These are phyloP conservation scores for Pelomyxa schiedti DNA, from an alignment of 78 protist species.

Conservation along the genomic window DNA sequence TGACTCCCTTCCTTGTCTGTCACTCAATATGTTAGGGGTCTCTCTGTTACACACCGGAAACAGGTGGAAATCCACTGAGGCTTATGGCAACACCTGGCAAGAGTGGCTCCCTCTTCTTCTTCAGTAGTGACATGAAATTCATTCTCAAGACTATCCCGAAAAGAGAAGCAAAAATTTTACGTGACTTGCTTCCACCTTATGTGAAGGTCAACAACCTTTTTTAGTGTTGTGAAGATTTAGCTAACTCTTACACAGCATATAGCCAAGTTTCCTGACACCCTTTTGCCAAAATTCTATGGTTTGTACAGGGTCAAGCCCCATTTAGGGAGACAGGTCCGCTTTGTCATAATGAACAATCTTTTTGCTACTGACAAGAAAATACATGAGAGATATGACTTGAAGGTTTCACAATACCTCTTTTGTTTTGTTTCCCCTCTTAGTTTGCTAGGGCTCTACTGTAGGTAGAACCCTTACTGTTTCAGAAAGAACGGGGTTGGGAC, in stretches of 20 bases:
- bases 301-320: conserved; percentile 49
- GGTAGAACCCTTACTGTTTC: conserved; percentile 25
- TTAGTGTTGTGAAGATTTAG: too few relatives aligned
- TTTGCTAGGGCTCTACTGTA: conserved; percentile 36
- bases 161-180: conserved; percentile 61
- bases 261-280: conserved; percentile 57
- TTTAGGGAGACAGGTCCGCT: conserved; percentile 51
- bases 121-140: conserved; percentile 53
- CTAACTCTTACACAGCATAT: conserved; percentile 29
- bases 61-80: conserved; percentile 6
- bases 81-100: conserved; percentile 80
- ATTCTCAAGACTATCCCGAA: conserved; percentile 82
- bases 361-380: conserved; percentile 52
- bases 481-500: conserved; percentile 18
- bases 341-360: conserved; percentile 81
- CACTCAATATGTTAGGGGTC: conserved; percentile 9
- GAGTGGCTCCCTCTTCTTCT: conserved; percentile 68
- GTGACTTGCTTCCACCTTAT: conserved; percentile 63
- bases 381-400: conserved; percentile 72
- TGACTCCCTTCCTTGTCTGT: conserved; percentile 20
- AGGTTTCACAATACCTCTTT: conserved; percentile 63
- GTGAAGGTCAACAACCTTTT: not conserved
- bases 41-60: not conserved
- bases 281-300: conserved; percentile 78
- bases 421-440: not conserved